Conservation (phyloP, 768 basidiomycete species). For the Auriscalpium microsporum region DNA sequence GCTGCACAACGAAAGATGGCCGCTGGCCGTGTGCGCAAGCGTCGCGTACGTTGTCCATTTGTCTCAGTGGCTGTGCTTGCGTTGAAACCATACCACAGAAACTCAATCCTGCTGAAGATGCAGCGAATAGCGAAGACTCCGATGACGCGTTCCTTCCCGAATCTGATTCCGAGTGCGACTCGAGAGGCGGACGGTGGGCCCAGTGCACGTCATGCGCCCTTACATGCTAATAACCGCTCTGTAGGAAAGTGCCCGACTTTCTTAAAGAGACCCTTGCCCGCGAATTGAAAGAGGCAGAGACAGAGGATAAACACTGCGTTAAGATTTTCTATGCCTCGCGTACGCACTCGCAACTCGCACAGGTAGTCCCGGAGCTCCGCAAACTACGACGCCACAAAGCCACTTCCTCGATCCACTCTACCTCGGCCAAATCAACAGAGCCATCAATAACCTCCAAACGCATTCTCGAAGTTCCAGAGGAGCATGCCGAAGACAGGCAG, state of each 20-base stretch:
- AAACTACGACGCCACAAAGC: constrained; percentile 46
- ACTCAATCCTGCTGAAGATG: constrained; percentile 16
- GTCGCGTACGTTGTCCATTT: constrained; percentile 2
- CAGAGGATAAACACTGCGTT: constrained; percentile 54
- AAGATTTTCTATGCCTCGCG: constrained; percentile 93
- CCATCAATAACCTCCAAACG: not conserved
- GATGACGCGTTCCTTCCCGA: constrained; percentile 75
- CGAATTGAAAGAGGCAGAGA: constrained; percentile 15
- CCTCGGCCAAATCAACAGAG: constrained; percentile 2
- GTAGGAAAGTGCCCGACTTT: not conserved
- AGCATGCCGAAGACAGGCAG: constrained; percentile 17
- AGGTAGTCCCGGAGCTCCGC: constrained; percentile 77
- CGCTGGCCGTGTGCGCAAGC: constrained; percentile 52
- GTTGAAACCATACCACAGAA: constrained; percentile 1
- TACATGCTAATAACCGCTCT: too few species aligned
- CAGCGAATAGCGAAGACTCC: constrained; percentile 18
- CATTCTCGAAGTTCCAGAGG: constrained; percentile 11
- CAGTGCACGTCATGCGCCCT: too few species aligned
- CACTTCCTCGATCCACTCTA: not conserved
- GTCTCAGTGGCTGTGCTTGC: not conserved
- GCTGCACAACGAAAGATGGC: constrained; percentile 44
- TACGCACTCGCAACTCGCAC: constrained; percentile 92
- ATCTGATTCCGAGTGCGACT: constrained; percentile 21
- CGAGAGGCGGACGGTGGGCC: constrained; percentile 10
- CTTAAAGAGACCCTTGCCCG: not conserved